Percentiles rank a stretch among this genome's conserved stretches.
These are phyloP conservation scores for Calonectria fujianensis DNA, from an alignment of 2,329 filamentous ascomycete genomes.

Conservation along the genomic window DNA sequence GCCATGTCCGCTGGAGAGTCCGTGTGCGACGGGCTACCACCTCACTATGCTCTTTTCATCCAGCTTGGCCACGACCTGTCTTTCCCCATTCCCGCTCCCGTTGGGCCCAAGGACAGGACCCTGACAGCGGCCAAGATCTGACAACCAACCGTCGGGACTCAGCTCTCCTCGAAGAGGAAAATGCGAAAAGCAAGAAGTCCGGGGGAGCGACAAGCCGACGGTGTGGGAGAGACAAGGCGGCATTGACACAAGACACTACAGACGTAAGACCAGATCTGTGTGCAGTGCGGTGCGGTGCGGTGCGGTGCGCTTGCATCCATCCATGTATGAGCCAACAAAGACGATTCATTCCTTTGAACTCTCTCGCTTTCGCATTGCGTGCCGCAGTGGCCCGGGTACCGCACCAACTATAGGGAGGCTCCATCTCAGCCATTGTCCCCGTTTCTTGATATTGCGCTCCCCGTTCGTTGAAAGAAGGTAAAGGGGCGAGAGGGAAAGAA, in stretches of 20 bases:
- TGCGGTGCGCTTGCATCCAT: constrained; percentile 34
- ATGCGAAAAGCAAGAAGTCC: constrained; percentile 45
- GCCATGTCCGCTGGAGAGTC: constrained; percentile 52
- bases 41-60: constrained; percentile 55
- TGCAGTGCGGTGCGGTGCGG: constrained; percentile 21
- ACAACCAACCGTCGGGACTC: constrained; percentile 48
- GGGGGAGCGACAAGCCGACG: constrained; percentile 37
- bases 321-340: constrained; percentile 32
- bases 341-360: constrained; percentile 29
- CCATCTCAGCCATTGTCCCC: constrained; percentile 4
- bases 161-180: constrained; percentile 49
- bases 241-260: constrained; percentile 31
- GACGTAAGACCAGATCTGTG: constrained; percentile 31
- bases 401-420: constrained; percentile 3
- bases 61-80: constrained; percentile 41
- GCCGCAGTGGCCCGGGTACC: constrained; percentile 5
- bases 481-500: background rate
- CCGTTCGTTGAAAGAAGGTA: background rate
- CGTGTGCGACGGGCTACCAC: constrained; percentile 54
- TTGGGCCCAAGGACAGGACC: constrained; percentile 44
- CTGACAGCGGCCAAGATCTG: constrained; percentile 46
- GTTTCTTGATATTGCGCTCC: constrained; percentile 4
- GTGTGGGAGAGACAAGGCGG: constrained; percentile 27
- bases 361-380: constrained; percentile 14
- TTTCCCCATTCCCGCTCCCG: constrained; percentile 49